Conservation (phyloP, 352 stramenopile genomes). For the Phytophthora brassicae region DNA sequence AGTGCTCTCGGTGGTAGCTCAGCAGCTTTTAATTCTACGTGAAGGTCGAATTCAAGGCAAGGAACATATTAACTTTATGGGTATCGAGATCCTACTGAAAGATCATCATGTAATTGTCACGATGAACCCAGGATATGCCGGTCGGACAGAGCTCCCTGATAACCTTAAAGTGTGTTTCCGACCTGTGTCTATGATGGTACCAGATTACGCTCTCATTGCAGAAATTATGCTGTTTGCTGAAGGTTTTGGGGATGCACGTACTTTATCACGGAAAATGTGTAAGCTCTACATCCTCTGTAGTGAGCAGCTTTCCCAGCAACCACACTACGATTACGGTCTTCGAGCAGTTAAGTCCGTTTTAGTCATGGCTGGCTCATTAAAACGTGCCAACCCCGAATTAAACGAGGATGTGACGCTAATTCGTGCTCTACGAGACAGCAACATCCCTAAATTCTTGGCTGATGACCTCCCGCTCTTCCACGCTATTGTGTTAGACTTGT, state of each 20-base stretch:
- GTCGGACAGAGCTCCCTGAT: slow-evolving; percentile 95
- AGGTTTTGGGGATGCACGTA: slow-evolving; percentile 93
- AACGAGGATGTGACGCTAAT: slow-evolving; percentile 92
- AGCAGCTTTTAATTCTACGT: slow-evolving; percentile 83
- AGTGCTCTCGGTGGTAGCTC: slow-evolving; percentile 93
- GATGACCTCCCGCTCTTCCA: slow-evolving; percentile 92
- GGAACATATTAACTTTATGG: slow-evolving; percentile 95
- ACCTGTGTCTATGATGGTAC: slow-evolving; percentile 96
- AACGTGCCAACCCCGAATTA: slow-evolving; percentile 68
- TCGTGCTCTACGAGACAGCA: slow-evolving; percentile 89
- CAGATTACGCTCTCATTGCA: slow-evolving; percentile 94
- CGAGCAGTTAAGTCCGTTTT: slow-evolving; percentile 92
- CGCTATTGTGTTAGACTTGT: slow-evolving; percentile 91
- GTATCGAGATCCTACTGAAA: slow-evolving; percentile 94
- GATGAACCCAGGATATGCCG: slow-evolving; percentile 97
- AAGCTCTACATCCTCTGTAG: slow-evolving; percentile 93
- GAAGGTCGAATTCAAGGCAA: slow-evolving; percentile 83
- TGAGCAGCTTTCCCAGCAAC: slow-evolving; percentile 93
- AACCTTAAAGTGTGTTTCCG: slow-evolving; percentile 97
- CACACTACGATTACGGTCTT: slow-evolving; percentile 95
- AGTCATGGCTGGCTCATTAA: slow-evolving; percentile 91
- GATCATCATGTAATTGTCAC: slow-evolving; percentile 98
- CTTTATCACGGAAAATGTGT: slow-evolving; percentile 96
- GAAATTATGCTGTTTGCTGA: slow-evolving; percentile 98
- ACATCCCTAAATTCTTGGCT: slow-evolving; percentile 94